These are phyloP conservation scores for Radiomyces spectabilis DNA, from an alignment of 192 early-diverging fungal genomes.

Conservation along the genomic window DNA sequence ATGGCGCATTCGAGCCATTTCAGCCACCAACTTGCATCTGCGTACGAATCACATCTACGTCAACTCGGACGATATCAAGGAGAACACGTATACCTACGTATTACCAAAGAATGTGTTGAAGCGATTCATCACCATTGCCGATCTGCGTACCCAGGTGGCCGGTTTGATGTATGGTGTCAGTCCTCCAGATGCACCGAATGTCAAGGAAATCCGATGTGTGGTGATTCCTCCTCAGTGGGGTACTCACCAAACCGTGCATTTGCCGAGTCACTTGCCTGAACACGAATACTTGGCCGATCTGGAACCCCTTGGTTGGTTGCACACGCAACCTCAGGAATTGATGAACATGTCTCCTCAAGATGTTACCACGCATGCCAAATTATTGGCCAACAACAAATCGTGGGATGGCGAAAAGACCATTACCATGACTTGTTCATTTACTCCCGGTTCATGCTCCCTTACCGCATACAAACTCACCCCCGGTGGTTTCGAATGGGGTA, in stretches of 20 bases:
- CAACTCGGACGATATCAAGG: slow-evolving; percentile 91
- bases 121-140: slow-evolving; percentile 91
- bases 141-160: slow-evolving; percentile 92
- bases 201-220: slow-evolving; percentile 92
- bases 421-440: slow-evolving; percentile 92
- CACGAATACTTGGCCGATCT: slow-evolving; percentile 88
- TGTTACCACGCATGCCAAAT: slow-evolving; percentile 83
- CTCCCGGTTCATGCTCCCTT: slow-evolving; percentile 94
- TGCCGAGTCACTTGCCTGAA: slow-evolving; percentile 82
- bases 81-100: slow-evolving; percentile 86
- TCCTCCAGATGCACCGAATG: slow-evolving; percentile 81
- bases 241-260: slow-evolving; percentile 88
- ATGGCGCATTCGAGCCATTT: slow-evolving; percentile 97
- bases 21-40: slow-evolving; percentile 89
- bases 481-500: slow-evolving; percentile 95
- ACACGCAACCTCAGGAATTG: slow-evolving; percentile 92
- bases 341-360: slow-evolving; percentile 87
- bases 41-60: slow-evolving; percentile 97
- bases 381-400: slow-evolving; percentile 77
- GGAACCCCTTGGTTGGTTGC: slow-evolving; percentile 97
- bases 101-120: slow-evolving; percentile 97
- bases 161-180: slow-evolving; percentile 93
- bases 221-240: slow-evolving; percentile 99
- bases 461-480: slow-evolving; percentile 95
- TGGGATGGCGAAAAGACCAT: slow-evolving; percentile 97